Evolutionary conservation across 441 rosid species (phyloP).

Genomic region (Gossypium schwendimanii): DNA sequence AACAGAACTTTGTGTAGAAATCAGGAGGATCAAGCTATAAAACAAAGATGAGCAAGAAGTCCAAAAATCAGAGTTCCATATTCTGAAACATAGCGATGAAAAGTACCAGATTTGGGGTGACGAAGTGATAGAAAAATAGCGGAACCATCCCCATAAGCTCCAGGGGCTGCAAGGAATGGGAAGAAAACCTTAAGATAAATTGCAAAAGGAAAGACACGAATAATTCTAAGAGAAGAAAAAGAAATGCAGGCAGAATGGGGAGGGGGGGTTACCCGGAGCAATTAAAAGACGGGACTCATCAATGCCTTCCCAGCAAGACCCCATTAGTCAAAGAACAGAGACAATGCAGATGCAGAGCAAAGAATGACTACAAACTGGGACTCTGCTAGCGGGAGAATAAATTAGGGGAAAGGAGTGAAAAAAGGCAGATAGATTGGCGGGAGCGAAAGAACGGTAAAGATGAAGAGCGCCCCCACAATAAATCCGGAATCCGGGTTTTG

Average conservation of each 20-base stretch:
- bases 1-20: neutral
- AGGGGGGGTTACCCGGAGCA: slow-evolving; percentile 35
- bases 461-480: neutral
- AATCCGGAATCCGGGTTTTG: slow-evolving; percentile 1
- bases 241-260: neutral
- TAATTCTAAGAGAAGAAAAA: neutral
- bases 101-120: slow-evolving; percentile 84
- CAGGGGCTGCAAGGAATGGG: neutral
- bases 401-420: neutral
- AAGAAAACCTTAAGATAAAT: neutral
- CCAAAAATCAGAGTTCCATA: neutral
- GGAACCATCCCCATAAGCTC: slow-evolving; percentile 23
- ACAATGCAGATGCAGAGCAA: neutral
- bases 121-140: slow-evolving; percentile 50
- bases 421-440: neutral
- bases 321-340: neutral
- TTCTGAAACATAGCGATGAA: neutral
- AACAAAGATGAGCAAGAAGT: neutral
- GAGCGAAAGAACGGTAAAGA: neutral
- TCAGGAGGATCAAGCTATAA: neutral
- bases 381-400: neutral
- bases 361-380: neutral
- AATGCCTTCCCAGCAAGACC: slow-evolving; percentile 38
- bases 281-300: slow-evolving; percentile 61
- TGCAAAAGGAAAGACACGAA: neutral